Evolutionary conservation across 257 asterid species (phyloP), one percentile per base, ranked within the genome.

Genomic region (Rubia yunnanensis): DNA sequence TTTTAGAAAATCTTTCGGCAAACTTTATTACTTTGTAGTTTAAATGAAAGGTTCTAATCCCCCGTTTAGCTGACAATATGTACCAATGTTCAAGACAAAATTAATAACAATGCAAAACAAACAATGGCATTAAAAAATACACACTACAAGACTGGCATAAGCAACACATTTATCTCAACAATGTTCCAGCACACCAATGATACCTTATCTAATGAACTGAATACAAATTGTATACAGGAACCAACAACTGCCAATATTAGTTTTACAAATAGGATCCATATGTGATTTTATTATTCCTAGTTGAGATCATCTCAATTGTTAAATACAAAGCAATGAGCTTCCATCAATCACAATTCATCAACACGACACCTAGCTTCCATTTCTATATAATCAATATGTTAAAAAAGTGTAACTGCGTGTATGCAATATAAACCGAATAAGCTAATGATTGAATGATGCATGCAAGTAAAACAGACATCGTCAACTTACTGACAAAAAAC

Each of bases 401-500:
- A 35, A 27, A 20, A 4, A 39, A 14, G 49, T 0, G 28, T 0
- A 39, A 63, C 26, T 59, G 34, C n/a, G 15, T 31, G 15, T 24
- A 31, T 30, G 24, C 6, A 24, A 8, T 15, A n/a, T 10, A 15
- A 17, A 4, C 38, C 5, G 0, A 14, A 39, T 17, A 5, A 44
- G 34, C 34, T 27, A 5, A 13, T 48, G 6, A 48, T 5, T 4
- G 11, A 50, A 31, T 2, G 30, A 52, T 36, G 7, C 36, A 27
- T 23, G 46, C 18, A 20, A 17, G 68, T 46, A 18, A 60, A 22
- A 11, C 18, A 58, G 50, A 59, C 9, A 41, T 0, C 50, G 11
- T 67, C 22, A 23, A 83, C 95, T 81, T 81, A 91, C 96, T 84
- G 82, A 81, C 91, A 83, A 70, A 91, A 88, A 34, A 91, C 81